Base-by-base conservation (phyloP, 2,329 filamentous ascomycete species). In the Trichoderma aggressivum region DNA sequence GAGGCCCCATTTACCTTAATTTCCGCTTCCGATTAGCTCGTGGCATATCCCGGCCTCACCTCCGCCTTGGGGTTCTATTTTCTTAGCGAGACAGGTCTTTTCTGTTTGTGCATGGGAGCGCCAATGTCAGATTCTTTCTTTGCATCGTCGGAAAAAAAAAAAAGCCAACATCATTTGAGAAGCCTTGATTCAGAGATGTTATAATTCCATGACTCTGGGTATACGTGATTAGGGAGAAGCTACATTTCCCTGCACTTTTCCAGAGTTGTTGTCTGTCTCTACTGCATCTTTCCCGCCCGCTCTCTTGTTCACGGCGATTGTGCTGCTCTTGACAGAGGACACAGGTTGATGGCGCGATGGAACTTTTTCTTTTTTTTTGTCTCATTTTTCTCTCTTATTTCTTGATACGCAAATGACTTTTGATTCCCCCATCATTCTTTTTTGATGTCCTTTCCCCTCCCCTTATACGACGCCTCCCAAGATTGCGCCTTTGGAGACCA, bases 381-480 rank as follows among this genome's bases (percentile, higher is more conserved):
- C 24, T 53, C 50, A 6, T 24, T 30, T 30, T 43, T 7, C 3
- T 56, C 32, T 71, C 61, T 68, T 68, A 34, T 63, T 28, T 39
- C 28, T 50, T 55, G 58, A 62, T 62, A 30, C n/a, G 66, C 50
- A 61, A 65, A 66, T 62, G 62, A 72, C 72, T 43, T 61, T 70
- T 70, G 68, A 70, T 70, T 70, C 68, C 68, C 68, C 68, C 59
- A 56, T 53, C 70, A 70, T 75, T 77, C 71, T 69, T 75, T 75
- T 77, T 75, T 58, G 74, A 72, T 70, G 74, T 76, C 60, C 73
- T 71, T 75, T 73, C 30, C 32, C 30, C 65, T n/a, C 47, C 58
- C 39, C 53, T 59, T 50, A 21, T 70, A 32, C 21, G 60, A 47
- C 47, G 14, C 12, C 43, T 55, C 70, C 60, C 5, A 61, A 62